Evolutionary conservation across 23 red algal genomes (phyloP), one percentile per base, ranked within the genome.

Genomic region (Gracilaria gracilis): DNA sequence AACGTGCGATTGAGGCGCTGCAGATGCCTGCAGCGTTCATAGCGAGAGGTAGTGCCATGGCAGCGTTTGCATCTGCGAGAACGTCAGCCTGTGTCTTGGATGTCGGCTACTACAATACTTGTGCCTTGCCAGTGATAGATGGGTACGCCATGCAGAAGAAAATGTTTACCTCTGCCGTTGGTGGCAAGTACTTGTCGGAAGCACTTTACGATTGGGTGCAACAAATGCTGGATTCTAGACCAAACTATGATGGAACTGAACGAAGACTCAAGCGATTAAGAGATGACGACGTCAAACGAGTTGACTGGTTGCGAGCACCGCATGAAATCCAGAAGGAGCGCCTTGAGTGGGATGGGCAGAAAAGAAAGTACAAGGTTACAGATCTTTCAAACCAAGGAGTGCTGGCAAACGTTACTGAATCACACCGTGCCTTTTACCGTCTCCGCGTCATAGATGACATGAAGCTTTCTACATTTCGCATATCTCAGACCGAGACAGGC

Each of bases 61-160:
- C 95, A 20, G 90, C 95, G 57, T 98, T 98, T 94, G 65, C 95
- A 5, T 75, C 83, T 9, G 95, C 85, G 33, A 70, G 91, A 71
- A 91, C 87, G 0, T 94, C 95, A 15, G 91, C 95, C 33, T 90
- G 92, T 38, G 95, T 98, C 51, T 69, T 98, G 24, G 91, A 91
- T 32, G 74, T 98, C 42, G 95, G 95, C 21, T 62, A 88, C 21
- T 48, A 74, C 39, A 91, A 84, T 15, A 61, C 89, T 5, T 77
- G 55, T 53, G 90, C 82, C 0, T 33, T 85, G 31, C 91, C 95
- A 23, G 95, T 98, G 5, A 72, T 94, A 6, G 95, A 98, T 86
- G 95, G 95, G 11, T 98, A 91, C 64, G 67, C 83, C 29, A 49
- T 98, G 89, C 49, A 73, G 50, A 91, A 91, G 55, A 81, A 51